Evolutionary conservation across 768 basidiomycete genomes (phyloP), one percentile per base, ranked within the genome.

Genomic region (Suillus plorans): DNA sequence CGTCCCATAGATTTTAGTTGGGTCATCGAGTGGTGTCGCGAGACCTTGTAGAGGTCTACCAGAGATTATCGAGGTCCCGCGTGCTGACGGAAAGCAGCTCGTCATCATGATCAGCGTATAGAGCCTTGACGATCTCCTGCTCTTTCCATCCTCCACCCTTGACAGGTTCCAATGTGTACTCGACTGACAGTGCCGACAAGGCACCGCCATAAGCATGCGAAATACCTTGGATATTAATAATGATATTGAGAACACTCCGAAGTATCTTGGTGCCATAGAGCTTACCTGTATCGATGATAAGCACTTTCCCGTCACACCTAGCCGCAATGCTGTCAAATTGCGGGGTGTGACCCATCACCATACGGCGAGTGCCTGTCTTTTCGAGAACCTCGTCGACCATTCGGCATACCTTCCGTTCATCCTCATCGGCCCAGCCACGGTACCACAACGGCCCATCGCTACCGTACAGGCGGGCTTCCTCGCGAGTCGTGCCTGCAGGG

Each of bases 261-360:
- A 62, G 22, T 18, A 16, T 18, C 9, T 2, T 8, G 3, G 44
- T 31, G 18, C n/a, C 22, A 41, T 14, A 61, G 60, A 66, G 67
- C 77, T 59, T 57, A 89, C 92, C 95, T 0, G 97, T 99, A 73
- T 99, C 97, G 60, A 99, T 98, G 66, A 99, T 91, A 69, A 99
- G 89, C 52, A 98, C 87, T 70, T 92, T 95, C n/a, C 94, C 95
- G 45, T 86, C 82, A 73, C 97, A 99, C 64, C 95, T 81, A 6
- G 91, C 86, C 4, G 91, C 87, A 57, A 98, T 96, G 68, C 86
- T 86, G 84, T 93, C 66, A 50, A 97, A 94, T 74, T 96, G 84
- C 1, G 97, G 97, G 0, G 97, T 99, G 75, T 99, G 97, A 0
- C 97, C 97, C 94, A 97, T 95, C 53, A 99, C 85, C 87, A 96